phyloP scores from a whole-genome alignment of 2,329 filamentous ascomycete genomes.

The Alternaria gansuensis region DNA sequence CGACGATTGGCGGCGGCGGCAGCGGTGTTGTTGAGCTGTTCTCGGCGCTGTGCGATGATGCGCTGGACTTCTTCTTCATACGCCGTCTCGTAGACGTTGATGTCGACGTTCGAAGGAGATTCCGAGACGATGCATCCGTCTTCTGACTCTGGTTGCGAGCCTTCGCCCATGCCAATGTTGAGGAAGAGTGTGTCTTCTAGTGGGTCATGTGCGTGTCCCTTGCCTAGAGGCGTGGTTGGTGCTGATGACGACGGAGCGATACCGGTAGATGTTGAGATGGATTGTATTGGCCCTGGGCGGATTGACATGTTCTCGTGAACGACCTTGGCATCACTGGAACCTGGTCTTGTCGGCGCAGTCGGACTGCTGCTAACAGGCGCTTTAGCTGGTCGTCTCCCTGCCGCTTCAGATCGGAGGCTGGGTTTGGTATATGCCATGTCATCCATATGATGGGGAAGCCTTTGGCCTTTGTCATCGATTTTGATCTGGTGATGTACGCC shows the following conservation, averaged over 20 bases:
- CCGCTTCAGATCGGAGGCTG: slow-evolving; percentile 22
- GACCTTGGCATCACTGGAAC: slow-evolving; percentile 36
- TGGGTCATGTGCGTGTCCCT: slow-evolving; percentile 71
- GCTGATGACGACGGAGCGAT: slow-evolving; percentile 24
- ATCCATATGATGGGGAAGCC: slow-evolving; percentile 31
- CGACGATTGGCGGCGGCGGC: slow-evolving; percentile 35
- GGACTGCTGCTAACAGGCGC: slow-evolving; percentile 31
- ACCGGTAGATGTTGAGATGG: slow-evolving; percentile 31
- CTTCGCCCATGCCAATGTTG: slow-evolving; percentile 74
- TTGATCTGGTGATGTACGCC: slow-evolving; percentile 62
- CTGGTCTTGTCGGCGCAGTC: slow-evolving; percentile 25
- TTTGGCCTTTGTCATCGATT: slow-evolving; percentile 44
- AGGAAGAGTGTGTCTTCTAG: slow-evolving; percentile 74
- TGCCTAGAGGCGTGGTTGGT: slow-evolving; percentile 47
- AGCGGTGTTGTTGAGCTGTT: slow-evolving; percentile 27
- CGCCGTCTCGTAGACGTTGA: slow-evolving; percentile 87
- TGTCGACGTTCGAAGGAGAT: slow-evolving; percentile 83
- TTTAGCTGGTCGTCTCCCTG: slow-evolving; percentile 19
- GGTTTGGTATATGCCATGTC: slow-evolving; percentile 35
- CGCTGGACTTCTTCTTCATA: slow-evolving; percentile 83
- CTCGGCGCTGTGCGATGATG: slow-evolving; percentile 65
- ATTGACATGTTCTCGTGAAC: slow-evolving; percentile 46
- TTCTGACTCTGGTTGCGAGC: slow-evolving; percentile 50
- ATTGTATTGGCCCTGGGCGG: slow-evolving; percentile 39
- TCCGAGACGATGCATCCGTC: slow-evolving; percentile 72